Conservation (phyloP, 2,329 filamentous ascomycete genomes). For the Xylaria hypoxylon region DNA sequence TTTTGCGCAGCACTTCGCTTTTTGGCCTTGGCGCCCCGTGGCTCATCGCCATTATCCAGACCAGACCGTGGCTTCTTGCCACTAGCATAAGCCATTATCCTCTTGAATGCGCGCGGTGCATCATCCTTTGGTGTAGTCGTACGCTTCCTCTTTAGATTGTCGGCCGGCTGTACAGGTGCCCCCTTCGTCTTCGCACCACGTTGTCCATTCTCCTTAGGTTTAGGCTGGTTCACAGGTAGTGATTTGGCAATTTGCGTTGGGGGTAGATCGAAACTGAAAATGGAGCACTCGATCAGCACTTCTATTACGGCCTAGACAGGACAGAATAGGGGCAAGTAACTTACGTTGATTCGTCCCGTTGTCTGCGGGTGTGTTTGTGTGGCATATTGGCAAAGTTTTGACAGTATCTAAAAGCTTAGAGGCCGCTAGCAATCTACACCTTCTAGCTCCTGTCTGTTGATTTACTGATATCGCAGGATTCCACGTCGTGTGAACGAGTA, state of each 20-base stretch:
- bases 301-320: constrained; percentile 37
- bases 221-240: constrained; percentile 58
- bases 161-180: constrained; percentile 49
- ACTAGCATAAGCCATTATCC: constrained; percentile 80
- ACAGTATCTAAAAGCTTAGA: not conserved
- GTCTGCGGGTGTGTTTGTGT: constrained; percentile 84
- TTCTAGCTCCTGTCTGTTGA: not conserved
- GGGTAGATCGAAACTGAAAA: constrained; percentile 62
- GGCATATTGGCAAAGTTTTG: constrained; percentile 68
- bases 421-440: not conserved
- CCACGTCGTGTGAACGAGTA: not conserved
- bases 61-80: constrained; percentile 72
- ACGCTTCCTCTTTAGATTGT: constrained; percentile 63
- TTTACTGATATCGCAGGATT: not conserved
- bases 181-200: constrained; percentile 39
- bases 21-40: constrained; percentile 50
- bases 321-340: constrained; percentile 40
- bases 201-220: constrained; percentile 46
- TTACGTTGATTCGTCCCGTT: constrained; percentile 66
- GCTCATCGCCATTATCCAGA: constrained; percentile 75
- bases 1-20: constrained; percentile 44
- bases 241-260: constrained; percentile 62
- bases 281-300: constrained; percentile 26
- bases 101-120: constrained; percentile 86
- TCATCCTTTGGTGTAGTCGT: constrained; percentile 70